phyloP scores from a whole-genome alignment of 2,329 filamentous ascomycete species.

The Conoideocrella luteorostrata region DNA sequence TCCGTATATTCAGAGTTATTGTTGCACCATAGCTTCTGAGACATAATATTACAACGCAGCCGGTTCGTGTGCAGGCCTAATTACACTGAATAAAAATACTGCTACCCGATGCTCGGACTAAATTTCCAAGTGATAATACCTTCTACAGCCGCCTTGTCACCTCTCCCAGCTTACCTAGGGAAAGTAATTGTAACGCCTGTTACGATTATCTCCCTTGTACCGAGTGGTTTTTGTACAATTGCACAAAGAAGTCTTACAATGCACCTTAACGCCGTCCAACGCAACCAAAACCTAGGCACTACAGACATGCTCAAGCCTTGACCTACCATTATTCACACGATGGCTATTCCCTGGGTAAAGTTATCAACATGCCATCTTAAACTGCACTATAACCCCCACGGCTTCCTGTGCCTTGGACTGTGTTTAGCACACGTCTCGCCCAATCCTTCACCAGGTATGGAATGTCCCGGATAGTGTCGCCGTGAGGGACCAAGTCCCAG shows the following conservation, averaged over 20 bases:
- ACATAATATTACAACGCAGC: no score
- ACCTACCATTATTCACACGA: background rate
- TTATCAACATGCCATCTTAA: constrained; percentile 32
- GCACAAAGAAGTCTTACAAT: constrained; percentile 18
- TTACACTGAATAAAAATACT: constrained; percentile 7
- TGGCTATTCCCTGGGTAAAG: constrained; percentile 1
- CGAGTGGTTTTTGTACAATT: constrained; percentile 22
- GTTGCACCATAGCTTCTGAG: no score
- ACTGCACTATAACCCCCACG: constrained; percentile 94
- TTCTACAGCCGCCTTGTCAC: no score
- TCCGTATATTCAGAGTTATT: no score
- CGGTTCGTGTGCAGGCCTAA: no score
- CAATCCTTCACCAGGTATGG: constrained; percentile 92
- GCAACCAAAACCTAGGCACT: background rate
- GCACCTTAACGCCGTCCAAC: constrained; percentile 19
- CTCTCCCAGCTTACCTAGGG: no score
- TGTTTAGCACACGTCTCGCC: constrained; percentile 70
- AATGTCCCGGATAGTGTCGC: constrained; percentile 84
- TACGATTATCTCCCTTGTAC: no score
- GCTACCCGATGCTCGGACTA: background rate
- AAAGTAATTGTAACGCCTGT: no score
- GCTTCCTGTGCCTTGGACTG: constrained; percentile 74
- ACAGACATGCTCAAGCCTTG: no score
- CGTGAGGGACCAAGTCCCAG: constrained; percentile 91
- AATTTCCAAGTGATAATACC: no score